A percentile compares a stretch with the other conserved stretches of the same genome.
phyloP scores from a whole-genome alignment of 495 filamentous ascomycete genomes.

The Lasiosphaeria hispida region DNA sequence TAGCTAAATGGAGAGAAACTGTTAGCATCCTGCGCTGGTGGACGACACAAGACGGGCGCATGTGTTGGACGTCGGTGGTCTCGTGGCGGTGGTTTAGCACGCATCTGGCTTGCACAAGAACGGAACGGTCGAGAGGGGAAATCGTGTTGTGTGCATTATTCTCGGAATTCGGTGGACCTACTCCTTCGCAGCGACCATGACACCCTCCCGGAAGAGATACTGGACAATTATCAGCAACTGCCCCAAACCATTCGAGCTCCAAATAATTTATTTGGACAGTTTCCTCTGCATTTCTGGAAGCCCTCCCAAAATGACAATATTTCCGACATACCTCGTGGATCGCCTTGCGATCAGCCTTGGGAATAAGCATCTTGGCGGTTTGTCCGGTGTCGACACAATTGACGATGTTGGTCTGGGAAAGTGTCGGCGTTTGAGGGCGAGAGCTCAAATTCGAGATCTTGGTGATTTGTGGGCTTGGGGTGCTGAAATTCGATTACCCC shows the following conservation, averaged over 20 bases:
- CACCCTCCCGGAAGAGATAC: constrained; percentile 99
- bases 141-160: constrained; percentile 4
- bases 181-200: constrained; percentile 98
- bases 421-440: constrained; percentile 35
- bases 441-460: constrained; percentile 36
- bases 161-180: constrained; percentile 27
- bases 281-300: background rate
- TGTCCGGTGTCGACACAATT: constrained; percentile 39
- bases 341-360: constrained; percentile 99
- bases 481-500: constrained; percentile 32
- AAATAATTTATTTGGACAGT: background rate
- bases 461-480: constrained; percentile 35
- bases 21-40: constrained; percentile 26
- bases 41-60: background rate
- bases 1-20: constrained; percentile 26
- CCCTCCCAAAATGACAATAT: constrained; percentile 6
- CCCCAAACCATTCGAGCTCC: constrained; percentile 11
- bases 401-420: constrained; percentile 41
- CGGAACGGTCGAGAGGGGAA: background rate
- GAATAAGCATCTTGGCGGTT: constrained; percentile 84
- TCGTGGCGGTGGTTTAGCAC: background rate
- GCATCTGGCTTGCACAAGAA: background rate
- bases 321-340: constrained; percentile 70
- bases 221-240: constrained; percentile 45
- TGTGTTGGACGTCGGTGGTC: background rate